Evolutionary conservation across 768 basidiomycete species (phyloP).

Genomic region (Panaeolus papilionaceus): DNA sequence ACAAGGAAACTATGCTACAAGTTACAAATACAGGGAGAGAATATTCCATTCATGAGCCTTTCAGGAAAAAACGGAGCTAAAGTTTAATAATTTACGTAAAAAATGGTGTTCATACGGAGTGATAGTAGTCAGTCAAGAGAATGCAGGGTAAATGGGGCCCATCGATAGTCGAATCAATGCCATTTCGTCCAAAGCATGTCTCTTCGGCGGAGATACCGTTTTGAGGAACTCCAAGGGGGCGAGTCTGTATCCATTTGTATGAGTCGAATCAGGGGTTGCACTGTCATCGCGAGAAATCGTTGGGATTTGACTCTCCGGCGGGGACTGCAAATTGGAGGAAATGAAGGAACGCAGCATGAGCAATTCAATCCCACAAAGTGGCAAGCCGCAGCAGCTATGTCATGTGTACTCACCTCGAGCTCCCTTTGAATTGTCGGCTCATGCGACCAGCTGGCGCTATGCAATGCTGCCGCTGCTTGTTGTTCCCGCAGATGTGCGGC

Average conservation of each 20-base stretch:
- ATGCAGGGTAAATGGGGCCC: background rate
- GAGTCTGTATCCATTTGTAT: background rate
- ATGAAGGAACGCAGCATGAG: background rate
- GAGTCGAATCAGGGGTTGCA: background rate
- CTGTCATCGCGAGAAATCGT: background rate
- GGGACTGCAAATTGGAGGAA: background rate
- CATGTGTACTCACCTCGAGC: background rate
- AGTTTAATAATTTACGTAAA: too few species aligned
- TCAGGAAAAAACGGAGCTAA: too few species aligned
- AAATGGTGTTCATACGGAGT: too few species aligned
- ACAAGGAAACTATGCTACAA: too few species aligned
- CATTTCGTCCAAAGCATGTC: conserved; percentile 5
- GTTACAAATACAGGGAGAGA: too few species aligned
- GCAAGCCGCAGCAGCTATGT: background rate
- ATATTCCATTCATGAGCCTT: too few species aligned
- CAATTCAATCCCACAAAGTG: background rate
- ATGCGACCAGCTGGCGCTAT: background rate
- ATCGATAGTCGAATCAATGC: conserved; percentile 7
- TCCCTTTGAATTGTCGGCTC: background rate
- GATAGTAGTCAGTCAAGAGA: background rate
- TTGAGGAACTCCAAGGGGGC: conserved; percentile 1
- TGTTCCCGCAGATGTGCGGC: background rate
- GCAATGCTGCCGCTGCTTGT: background rate
- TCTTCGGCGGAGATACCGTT: conserved; percentile 4
- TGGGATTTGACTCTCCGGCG: background rate